These are phyloP conservation scores for Helotiales sp. DNA, from an alignment of 2,329 filamentous ascomycete species.

Conservation along the genomic window DNA sequence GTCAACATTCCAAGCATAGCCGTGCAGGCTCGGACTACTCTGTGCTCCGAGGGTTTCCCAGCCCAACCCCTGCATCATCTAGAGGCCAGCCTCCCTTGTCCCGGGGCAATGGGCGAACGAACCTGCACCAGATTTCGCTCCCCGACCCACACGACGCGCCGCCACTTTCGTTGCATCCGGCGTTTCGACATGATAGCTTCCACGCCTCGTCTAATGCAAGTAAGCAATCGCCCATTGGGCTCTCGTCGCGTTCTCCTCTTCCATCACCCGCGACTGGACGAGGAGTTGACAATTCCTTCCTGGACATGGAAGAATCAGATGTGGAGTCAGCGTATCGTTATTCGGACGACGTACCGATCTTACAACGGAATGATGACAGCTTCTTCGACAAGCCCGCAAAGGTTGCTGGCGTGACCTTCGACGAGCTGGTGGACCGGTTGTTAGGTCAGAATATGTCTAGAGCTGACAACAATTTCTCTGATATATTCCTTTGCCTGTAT, in stretches of 20 bases:
- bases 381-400: slow-evolving; percentile 55
- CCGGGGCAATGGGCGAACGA: slow-evolving; percentile 34
- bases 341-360: slow-evolving; percentile 66
- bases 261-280: slow-evolving; percentile 20
- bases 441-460: slow-evolving; percentile 80
- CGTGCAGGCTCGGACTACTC: slow-evolving; percentile 72
- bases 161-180: slow-evolving; percentile 34
- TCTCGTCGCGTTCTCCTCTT: slow-evolving; percentile 23
- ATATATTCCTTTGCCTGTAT: slow-evolving; percentile 90
- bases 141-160: slow-evolving; percentile 33
- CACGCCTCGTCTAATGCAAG: slow-evolving; percentile 22
- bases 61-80: slow-evolving; percentile 41
- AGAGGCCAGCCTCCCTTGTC: slow-evolving; percentile 31
- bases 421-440: slow-evolving; percentile 83
- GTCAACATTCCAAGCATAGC: slow-evolving; percentile 65
- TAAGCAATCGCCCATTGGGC: slow-evolving; percentile 10
- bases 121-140: slow-evolving; percentile 31
- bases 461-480: slow-evolving; percentile 83
- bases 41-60: slow-evolving; percentile 53
- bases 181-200: slow-evolving; percentile 30
- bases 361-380: slow-evolving; percentile 66
- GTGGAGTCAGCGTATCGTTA: slow-evolving; percentile 63
- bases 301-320: slow-evolving; percentile 62
- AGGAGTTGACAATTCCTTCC: slow-evolving; percentile 27
- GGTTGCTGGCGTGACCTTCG: slow-evolving; percentile 55